These are phyloP conservation scores for Fusarium paranaense DNA, from an alignment of 2,329 filamentous ascomycete genomes.

Conservation along the genomic window DNA sequence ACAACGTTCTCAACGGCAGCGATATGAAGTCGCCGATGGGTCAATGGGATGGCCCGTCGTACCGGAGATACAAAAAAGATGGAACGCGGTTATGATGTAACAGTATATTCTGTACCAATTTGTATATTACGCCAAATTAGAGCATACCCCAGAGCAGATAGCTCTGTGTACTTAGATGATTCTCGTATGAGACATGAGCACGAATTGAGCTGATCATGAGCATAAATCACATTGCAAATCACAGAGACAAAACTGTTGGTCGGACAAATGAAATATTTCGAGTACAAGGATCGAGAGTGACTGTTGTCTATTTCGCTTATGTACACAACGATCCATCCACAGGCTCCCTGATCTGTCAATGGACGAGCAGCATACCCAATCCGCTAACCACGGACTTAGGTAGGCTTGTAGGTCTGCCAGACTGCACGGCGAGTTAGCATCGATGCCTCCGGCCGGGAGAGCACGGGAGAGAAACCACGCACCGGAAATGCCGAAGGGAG, in stretches of 20 bases:
- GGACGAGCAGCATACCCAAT: conserved; percentile 23
- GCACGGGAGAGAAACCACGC: conserved; percentile 51
- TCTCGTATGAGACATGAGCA: neutral
- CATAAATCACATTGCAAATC: neutral
- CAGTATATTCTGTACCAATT: conserved; percentile 38
- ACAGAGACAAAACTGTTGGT: conserved; percentile 4
- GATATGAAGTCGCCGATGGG: conserved; percentile 46
- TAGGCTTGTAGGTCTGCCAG: conserved; percentile 59
- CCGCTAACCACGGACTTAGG: conserved; percentile 44
- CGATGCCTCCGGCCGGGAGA: conserved; percentile 7
- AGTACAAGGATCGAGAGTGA: conserved; percentile 43
- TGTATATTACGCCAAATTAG: conserved; percentile 37
- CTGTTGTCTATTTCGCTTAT: conserved; percentile 51
- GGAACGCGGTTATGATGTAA: conserved; percentile 46
- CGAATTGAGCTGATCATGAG: neutral
- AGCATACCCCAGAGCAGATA: conserved; percentile 37
- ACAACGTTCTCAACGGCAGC: conserved; percentile 53
- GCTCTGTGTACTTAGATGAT: conserved; percentile 24
- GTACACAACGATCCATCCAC: conserved; percentile 46
- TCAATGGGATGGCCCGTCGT: conserved; percentile 39
- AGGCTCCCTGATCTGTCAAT: conserved; percentile 36
- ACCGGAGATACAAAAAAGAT: conserved; percentile 44
- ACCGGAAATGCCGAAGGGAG: conserved; percentile 74
- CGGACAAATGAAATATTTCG: conserved; percentile 42
- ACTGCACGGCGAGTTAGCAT: conserved; percentile 52